These are phyloP conservation scores for Teratosphaeria gauchensis DNA, from an alignment of 2,329 filamentous ascomycete genomes.

Conservation along the genomic window DNA sequence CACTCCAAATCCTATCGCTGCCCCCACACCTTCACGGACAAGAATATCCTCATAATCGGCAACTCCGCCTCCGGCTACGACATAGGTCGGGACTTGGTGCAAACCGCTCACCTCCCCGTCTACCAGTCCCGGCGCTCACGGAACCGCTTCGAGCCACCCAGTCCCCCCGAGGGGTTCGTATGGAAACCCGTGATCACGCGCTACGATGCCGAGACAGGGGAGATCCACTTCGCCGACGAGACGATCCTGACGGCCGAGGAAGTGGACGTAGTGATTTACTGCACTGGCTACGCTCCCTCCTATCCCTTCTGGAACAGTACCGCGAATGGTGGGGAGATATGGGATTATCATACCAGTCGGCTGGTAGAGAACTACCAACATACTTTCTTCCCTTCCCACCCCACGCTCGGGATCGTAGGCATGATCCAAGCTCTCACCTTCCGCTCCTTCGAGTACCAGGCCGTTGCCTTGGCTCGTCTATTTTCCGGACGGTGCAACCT, in stretches of 20 bases:
- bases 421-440: conserved; percentile 45
- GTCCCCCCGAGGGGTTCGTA: conserved; percentile 37
- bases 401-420: conserved; percentile 43
- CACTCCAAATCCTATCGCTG: background rate
- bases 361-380: background rate
- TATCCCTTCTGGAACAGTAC: background rate
- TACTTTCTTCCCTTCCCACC: conserved; percentile 26
- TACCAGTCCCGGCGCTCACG: conserved; percentile 44
- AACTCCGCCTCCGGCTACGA: conserved; percentile 27
- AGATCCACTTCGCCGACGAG: background rate
- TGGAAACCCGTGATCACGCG: conserved; percentile 45
- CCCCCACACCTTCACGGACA: background rate
- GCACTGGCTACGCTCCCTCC: background rate
- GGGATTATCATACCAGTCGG: background rate
- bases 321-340: background rate
- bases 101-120: conserved; percentile 30
- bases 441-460: conserved; percentile 48
- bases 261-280: background rate
- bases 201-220: background rate
- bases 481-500: conserved; percentile 34
- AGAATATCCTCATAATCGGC: conserved; percentile 22
- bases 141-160: conserved; percentile 42
- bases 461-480: conserved; percentile 42
- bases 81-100: conserved; percentile 16
- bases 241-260: background rate